A percentile compares a stretch with the other conserved stretches of the same genome.
These are phyloP conservation scores for Leccinum subspadiceum DNA, from an alignment of 1,284 basidiomycete species.

Conservation along the genomic window DNA sequence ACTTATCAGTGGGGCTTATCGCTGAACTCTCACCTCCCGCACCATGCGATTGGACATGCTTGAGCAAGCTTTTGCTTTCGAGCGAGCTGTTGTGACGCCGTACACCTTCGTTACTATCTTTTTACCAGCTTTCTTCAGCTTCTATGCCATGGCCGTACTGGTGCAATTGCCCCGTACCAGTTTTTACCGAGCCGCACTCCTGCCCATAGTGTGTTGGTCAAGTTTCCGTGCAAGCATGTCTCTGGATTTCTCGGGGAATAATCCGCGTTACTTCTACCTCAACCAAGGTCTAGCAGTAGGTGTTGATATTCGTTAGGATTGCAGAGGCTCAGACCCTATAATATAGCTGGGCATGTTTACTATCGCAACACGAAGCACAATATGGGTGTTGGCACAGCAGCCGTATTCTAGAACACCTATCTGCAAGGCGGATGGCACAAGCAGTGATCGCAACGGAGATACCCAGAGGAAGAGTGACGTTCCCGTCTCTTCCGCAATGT, in stretches of 20 bases:
- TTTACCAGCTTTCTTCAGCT: constrained; percentile 15
- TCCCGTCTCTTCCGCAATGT: constrained; percentile 17
- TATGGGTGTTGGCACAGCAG: constrained; percentile 19
- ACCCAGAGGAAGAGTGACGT: not conserved
- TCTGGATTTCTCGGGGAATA: constrained; percentile 24
- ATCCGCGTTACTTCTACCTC: constrained; percentile 10
- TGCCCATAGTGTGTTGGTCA: constrained; percentile 23
- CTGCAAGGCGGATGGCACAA: not conserved
- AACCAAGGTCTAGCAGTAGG: constrained; percentile 32
- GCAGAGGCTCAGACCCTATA: not conserved
- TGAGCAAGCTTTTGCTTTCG: constrained; percentile 12
- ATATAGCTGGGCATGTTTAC: constrained; percentile 25
- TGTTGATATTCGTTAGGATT: not conserved
- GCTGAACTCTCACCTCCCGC: not conserved
- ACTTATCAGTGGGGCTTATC: not conserved
- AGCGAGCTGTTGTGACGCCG: constrained; percentile 20
- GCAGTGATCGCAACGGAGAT: not conserved
- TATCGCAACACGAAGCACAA: constrained; percentile 23
- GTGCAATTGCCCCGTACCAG: constrained; percentile 26
- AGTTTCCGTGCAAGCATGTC: constrained; percentile 13
- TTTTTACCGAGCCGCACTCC: constrained; percentile 22
- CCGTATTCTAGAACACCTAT: constrained; percentile 20
- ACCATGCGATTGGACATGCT: constrained; percentile 5
- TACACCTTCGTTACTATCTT: constrained; percentile 21
- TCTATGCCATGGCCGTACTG: constrained; percentile 30